Evolutionary conservation across 2,329 filamentous ascomycete genomes (phyloP).

Genomic region (Fusarium sp.): DNA sequence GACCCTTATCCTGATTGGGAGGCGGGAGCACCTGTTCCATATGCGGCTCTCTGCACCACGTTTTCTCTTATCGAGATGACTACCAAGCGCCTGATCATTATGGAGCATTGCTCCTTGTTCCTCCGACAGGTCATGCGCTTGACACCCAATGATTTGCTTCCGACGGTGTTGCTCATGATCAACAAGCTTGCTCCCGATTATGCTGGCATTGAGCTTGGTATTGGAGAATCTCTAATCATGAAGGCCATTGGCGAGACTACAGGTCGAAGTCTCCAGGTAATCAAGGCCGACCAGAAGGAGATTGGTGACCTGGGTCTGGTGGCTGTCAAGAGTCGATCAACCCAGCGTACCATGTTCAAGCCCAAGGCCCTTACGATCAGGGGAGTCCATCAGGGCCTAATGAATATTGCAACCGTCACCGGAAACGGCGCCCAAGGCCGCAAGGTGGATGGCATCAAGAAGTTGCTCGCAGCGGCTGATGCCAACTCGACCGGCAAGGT

Average conservation of each 20-base stretch:
- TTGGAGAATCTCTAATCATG: slow-evolving; percentile 98
- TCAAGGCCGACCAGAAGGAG: slow-evolving; percentile 95
- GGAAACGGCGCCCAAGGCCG: slow-evolving; percentile 88
- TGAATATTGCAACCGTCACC: slow-evolving; percentile 84
- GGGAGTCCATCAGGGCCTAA: slow-evolving; percentile 85
- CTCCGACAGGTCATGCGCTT: slow-evolving; percentile 92
- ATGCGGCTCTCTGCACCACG: slow-evolving; percentile 90
- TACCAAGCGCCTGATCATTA: slow-evolving; percentile 86
- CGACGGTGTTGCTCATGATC: slow-evolving; percentile 93
- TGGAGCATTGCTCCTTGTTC: slow-evolving; percentile 88
- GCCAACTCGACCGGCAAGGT: slow-evolving; percentile 75
- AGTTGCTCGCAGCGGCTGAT: slow-evolving; percentile 90
- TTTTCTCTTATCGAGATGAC: slow-evolving; percentile 97
- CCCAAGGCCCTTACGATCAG: slow-evolving; percentile 87
- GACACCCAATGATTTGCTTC: slow-evolving; percentile 84
- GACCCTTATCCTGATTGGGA: slow-evolving; percentile 97
- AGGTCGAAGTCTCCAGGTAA: slow-evolving; percentile 83
- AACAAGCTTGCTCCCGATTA: slow-evolving; percentile 98
- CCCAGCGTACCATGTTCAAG: slow-evolving; percentile 98
- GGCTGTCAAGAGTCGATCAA: slow-evolving; percentile 92
- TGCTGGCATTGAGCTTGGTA: slow-evolving; percentile 95
- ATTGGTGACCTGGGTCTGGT: slow-evolving; percentile 95
- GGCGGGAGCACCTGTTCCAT: slow-evolving; percentile 85
- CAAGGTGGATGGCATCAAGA: slow-evolving; percentile 96
- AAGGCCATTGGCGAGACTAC: slow-evolving; percentile 97